Conservation (phyloP, 108 stramenopile species). For the Nitzschia sp. region DNA sequence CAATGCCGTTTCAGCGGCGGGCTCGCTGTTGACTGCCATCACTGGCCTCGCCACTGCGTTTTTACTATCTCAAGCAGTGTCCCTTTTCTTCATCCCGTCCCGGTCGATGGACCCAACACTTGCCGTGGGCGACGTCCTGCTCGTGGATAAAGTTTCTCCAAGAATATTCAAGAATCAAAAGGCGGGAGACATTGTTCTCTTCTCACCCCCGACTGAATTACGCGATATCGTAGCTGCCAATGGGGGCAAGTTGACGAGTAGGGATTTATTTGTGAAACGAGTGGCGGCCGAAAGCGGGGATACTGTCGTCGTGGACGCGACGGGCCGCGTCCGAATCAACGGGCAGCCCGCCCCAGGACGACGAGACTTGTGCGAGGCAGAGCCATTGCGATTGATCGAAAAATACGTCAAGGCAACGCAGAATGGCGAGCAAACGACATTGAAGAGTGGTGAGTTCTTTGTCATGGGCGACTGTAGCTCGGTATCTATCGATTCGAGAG, state of each 20-base stretch:
- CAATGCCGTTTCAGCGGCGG: slow-evolving; percentile 51
- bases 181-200: slow-evolving; percentile 53
- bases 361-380: slow-evolving; percentile 41
- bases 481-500: slow-evolving; percentile 66
- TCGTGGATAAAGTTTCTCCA: slow-evolving; percentile 65
- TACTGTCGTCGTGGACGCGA: slow-evolving; percentile 36
- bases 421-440: not conserved
- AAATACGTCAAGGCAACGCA: slow-evolving; percentile 30
- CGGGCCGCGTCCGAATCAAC: slow-evolving; percentile 45
- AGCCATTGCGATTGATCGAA: slow-evolving; percentile 50
- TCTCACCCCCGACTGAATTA: slow-evolving; percentile 45
- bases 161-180: slow-evolving; percentile 20
- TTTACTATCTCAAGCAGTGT: slow-evolving; percentile 47
- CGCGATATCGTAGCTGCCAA: slow-evolving; percentile 38
- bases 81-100: slow-evolving; percentile 59
- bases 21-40: slow-evolving; percentile 49
- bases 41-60: slow-evolving; percentile 45
- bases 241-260: slow-evolving; percentile 37
- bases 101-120: slow-evolving; percentile 65
- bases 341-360: slow-evolving; percentile 25
- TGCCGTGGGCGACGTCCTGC: slow-evolving; percentile 56
- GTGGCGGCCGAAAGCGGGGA: slow-evolving; percentile 58
- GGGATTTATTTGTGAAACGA: slow-evolving; percentile 73
- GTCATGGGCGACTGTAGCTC: slow-evolving; percentile 69
- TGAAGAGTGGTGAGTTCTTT: slow-evolving; percentile 34